Percentiles rank a stretch among this genome's conserved stretches.
Conservation (phyloP, 306 rosid genomes). For the Dryas alaskensis region DNA sequence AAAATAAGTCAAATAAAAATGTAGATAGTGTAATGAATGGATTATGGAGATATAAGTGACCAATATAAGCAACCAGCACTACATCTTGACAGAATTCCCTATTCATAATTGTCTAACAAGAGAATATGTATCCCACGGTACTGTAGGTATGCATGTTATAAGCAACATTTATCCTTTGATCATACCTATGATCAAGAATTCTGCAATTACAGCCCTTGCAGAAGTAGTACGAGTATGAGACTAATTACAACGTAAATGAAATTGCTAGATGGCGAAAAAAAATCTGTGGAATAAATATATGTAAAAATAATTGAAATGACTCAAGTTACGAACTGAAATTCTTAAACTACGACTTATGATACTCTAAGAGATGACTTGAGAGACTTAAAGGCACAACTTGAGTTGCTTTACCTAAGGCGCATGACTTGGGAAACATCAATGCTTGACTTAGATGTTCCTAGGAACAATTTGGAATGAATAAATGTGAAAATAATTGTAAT, state of each 20-base stretch:
- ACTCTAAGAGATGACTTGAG: no score
- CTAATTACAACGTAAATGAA: slow-evolving; percentile 50
- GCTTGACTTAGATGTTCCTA: no score
- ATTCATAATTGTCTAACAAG: background rate
- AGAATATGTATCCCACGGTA: background rate
- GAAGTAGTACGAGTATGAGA: slow-evolving; percentile 72
- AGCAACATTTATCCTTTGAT: slow-evolving; percentile 10
- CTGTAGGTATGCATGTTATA: background rate
- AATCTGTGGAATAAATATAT: no score
- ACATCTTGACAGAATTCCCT: background rate
- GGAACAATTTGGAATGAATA: no score
- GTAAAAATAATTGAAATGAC: no score
- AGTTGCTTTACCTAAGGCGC: no score
- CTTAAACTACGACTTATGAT: no score
- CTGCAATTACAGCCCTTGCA: slow-evolving; percentile 94
- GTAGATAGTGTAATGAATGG: background rate
- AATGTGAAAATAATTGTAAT: no score
- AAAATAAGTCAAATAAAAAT: background rate
- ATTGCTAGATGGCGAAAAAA: slow-evolving; percentile 15
- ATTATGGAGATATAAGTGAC: background rate
- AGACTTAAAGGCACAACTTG: no score
- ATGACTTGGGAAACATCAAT: no score
- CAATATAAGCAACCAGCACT: background rate
- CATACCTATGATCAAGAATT: slow-evolving; percentile 77
- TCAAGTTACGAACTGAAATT: no score